Evolutionary conservation across 2,329 filamentous ascomycete species (phyloP), one percentile per base, ranked within the genome.

Genomic region (Scortechinia acanthostroma): DNA sequence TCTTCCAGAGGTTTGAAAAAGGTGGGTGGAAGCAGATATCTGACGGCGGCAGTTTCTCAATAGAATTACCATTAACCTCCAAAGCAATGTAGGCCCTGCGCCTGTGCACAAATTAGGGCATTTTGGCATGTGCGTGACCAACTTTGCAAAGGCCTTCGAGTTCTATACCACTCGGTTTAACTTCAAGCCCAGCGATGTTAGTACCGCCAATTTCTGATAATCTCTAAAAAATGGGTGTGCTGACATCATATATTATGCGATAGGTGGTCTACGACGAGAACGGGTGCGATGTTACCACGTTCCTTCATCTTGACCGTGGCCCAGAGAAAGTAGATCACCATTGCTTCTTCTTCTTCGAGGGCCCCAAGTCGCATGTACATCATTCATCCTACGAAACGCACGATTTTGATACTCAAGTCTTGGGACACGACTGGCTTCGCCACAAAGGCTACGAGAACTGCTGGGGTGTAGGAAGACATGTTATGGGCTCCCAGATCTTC

Each of bases 311-410:
- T 10, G 35, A 40, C 17, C 60, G 68, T 1, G 77, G 76, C 0
- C 52, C 61, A 0, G 59, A 62, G 1, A 69, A 65, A 47, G 64
- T 67, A 0, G 77, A 81, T 52, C 77, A 81, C 52, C 77, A 81
- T 52, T 64, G 60, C 2, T 69, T 80, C 46, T 77, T 79, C 60
- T 62, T 77, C 48, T 55, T 33, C 45, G 13, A 19, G 43, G 13
- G 50, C 47, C 10, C 51, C 51, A 10, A 21, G 59, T 52, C 50
- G 0, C 77, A 82, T 55, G 73, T 86, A 2, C 83, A 88, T 56
- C 84, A 88, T 61, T 76, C 74, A n/a, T 77, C 72, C 2, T 88
- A 82, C 51, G 84, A 88, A 60, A 81, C 84, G 3, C 76, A 84
- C 52, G 82, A 88, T 58, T 85, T 83, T 52, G 83, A 88, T 55